Conservation (phyloP, 148 eudicot genomes). For the Amaranthus hypochondriacus region DNA sequence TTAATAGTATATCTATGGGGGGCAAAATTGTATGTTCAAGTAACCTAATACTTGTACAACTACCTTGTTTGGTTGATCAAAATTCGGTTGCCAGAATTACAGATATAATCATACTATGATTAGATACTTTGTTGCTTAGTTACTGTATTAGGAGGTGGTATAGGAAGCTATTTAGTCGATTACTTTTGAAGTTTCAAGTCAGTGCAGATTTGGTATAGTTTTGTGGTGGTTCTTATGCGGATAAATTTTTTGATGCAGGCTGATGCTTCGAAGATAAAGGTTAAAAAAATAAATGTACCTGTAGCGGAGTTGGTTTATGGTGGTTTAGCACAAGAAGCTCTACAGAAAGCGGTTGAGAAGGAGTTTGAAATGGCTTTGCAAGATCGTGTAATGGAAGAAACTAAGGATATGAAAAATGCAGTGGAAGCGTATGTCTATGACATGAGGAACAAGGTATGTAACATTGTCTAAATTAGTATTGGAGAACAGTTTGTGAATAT, state of each 20-base stretch:
- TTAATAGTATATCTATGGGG: too few species aligned
- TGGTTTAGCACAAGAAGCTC: slow-evolving; percentile 47
- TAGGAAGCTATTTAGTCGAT: too few species aligned
- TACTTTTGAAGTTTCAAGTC: neutral
- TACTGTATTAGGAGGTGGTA: too few species aligned
- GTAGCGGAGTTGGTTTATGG: slow-evolving; percentile 69
- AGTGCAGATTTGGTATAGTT: neutral
- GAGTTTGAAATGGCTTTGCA: slow-evolving; percentile 97
- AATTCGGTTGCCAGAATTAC: too few species aligned
- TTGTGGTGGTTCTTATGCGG: neutral
- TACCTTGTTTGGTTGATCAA: too few species aligned
- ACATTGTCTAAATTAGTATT: neutral
- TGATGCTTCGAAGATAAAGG: slow-evolving; percentile 80
- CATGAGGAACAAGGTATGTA: slow-evolving; percentile 76
- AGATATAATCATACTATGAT: too few species aligned
- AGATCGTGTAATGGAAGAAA: slow-evolving; percentile 91
- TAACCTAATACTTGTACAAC: too few species aligned
- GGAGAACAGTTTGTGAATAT: neutral
- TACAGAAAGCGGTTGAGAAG: slow-evolving; percentile 81
- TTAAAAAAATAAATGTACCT: slow-evolving; percentile 59
- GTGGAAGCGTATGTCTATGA: slow-evolving; percentile 93
- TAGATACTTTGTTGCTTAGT: too few species aligned
- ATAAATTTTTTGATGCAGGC: slow-evolving; percentile 28
- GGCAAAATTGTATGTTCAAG: too few species aligned
- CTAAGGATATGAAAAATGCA: slow-evolving; percentile 85